Base-by-base conservation (phyloP, 257 asterid species). In the Orobanche coerulescens region DNA sequence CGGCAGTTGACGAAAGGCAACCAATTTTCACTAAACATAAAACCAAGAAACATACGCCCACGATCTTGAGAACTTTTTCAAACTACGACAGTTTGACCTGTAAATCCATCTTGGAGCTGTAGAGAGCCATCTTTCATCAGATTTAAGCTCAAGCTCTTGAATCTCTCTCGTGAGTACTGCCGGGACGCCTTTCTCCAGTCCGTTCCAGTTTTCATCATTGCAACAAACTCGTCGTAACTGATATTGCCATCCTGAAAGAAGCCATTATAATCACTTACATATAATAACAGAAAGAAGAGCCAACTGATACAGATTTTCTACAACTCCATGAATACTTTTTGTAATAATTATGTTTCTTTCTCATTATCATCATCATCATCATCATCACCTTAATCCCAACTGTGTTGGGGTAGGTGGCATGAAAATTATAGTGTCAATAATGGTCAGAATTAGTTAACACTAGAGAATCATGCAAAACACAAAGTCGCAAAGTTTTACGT, bases 161-260 rank as follows among this genome's bases (percentile, higher is more conserved):
- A 88, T 71, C 96, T 76, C 73, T 88, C 96, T 73, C 96, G 80
- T 33, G 96, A 88, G 69, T 88, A 88, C 67, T 88, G 96, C 22
- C 95, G 77, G 8, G 96, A 88, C 33, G 95, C 96, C 81, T 88
- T 88, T 80, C 95, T 85, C 96, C 96, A 88, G 71, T 85, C 94
- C 4, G 93, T 88, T 68, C 96, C 94, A 0, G 94, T 65, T 79
- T 88, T 88, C 96, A 88, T 88, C 96, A 88, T 88, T 4, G 93
- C 95, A 13, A 88, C 93, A 54, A 88, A 88, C 77, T 88, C 96
- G 6, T 88, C 95, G 4, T 78, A 88, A 74, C 94, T 83, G 23
- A 88, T 81, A 72, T 42, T 68, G 37, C 94, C 94, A 43, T 88
- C 96, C 96, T 88, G 81, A 70, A 72, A 68, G 7, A 62, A 78